Percentiles rank a stretch among this genome's conserved stretches.
phyloP scores from a whole-genome alignment of 1,139 yeast genomes.

The Yamadazyma mexicana region DNA sequence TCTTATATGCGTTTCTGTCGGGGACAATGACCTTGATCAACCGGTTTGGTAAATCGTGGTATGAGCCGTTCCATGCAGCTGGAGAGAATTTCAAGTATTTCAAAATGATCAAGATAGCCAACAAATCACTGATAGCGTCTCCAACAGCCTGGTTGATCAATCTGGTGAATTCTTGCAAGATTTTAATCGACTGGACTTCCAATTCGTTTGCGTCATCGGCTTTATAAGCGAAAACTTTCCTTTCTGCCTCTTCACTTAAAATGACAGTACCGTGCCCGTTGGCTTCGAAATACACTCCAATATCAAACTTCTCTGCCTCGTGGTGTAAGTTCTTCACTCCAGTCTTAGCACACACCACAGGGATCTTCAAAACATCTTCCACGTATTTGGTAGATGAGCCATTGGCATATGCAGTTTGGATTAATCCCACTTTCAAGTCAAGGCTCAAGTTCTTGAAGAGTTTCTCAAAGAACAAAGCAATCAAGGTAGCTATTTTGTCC shows the following conservation, averaged over 20 bases:
- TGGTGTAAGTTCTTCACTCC: constrained; percentile 97
- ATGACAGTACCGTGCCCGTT: constrained; percentile 99
- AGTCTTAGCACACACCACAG: constrained; percentile 88
- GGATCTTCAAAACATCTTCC: constrained; percentile 60
- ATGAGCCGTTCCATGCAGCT: constrained; percentile 71
- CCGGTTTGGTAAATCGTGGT: constrained; percentile 83
- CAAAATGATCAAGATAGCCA: constrained; percentile 71
- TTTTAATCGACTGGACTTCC: constrained; percentile 44
- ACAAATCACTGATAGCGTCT: constrained; percentile 88
- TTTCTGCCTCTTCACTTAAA: constrained; percentile 62
- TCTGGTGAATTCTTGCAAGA: constrained; percentile 58
- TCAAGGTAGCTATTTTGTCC: constrained; percentile 85
- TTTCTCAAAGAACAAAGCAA: constrained; percentile 67
- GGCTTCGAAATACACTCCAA: constrained; percentile 96
- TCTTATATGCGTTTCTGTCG: constrained; percentile 75
- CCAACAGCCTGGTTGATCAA: constrained; percentile 96
- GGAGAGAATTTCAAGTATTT: constrained; percentile 58
- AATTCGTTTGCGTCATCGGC: constrained; percentile 18
- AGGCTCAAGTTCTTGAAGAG: constrained; percentile 42
- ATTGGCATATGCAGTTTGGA: constrained; percentile 97
- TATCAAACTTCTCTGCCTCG: constrained; percentile 77
- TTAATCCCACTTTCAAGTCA: constrained; percentile 68
- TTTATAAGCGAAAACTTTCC: constrained; percentile 26
- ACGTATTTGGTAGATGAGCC: constrained; percentile 85
- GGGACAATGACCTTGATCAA: constrained; percentile 79